phyloP scores from a whole-genome alignment of 2,329 filamentous ascomycete genomes.

The Thelonectria rubi region DNA sequence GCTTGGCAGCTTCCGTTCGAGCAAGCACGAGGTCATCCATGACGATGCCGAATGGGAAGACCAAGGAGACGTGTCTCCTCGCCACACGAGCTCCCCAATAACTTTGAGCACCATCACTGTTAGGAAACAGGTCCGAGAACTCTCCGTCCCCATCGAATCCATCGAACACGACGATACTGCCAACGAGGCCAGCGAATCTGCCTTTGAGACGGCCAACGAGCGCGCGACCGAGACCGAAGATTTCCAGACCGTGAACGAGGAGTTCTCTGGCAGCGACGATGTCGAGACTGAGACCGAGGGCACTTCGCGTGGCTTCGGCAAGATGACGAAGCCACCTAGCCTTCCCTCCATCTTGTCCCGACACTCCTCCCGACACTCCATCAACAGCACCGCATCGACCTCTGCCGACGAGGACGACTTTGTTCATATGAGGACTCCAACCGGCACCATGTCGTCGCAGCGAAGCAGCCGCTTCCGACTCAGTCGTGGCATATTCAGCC shows the following conservation, averaged over 20 bases:
- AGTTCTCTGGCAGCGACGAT: conserved; percentile 77
- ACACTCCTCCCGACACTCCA: conserved; percentile 70
- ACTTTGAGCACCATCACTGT: conserved; percentile 33
- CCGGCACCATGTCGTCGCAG: conserved; percentile 66
- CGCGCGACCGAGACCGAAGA: conserved; percentile 88
- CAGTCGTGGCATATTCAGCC: conserved; percentile 67
- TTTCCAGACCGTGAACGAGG: conserved; percentile 93
- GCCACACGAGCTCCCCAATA: conserved; percentile 35
- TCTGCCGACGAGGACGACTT: conserved; percentile 77
- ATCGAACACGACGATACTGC: conserved; percentile 82
- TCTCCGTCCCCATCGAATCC: conserved; percentile 53
- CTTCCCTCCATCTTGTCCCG: conserved; percentile 49
- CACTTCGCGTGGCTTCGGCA: conserved; percentile 55
- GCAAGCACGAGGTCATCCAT: conserved; percentile 79
- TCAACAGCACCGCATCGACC: conserved; percentile 88
- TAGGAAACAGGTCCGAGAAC: conserved; percentile 25
- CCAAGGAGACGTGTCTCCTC: conserved; percentile 55
- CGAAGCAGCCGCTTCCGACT: conserved; percentile 75
- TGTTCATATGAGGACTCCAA: conserved; percentile 68
- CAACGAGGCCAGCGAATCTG: conserved; percentile 75
- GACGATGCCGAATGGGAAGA: conserved; percentile 95
- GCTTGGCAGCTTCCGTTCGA: conserved; percentile 78
- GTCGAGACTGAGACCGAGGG: conserved; percentile 92
- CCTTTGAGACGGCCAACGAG: conserved; percentile 78
- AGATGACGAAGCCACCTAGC: conserved; percentile 53